A percentile compares a stretch with the other conserved stretches of the same genome.
Conservation (phyloP, 2,329 filamentous ascomycete genomes). For the Hirsutella thompsonii region DNA sequence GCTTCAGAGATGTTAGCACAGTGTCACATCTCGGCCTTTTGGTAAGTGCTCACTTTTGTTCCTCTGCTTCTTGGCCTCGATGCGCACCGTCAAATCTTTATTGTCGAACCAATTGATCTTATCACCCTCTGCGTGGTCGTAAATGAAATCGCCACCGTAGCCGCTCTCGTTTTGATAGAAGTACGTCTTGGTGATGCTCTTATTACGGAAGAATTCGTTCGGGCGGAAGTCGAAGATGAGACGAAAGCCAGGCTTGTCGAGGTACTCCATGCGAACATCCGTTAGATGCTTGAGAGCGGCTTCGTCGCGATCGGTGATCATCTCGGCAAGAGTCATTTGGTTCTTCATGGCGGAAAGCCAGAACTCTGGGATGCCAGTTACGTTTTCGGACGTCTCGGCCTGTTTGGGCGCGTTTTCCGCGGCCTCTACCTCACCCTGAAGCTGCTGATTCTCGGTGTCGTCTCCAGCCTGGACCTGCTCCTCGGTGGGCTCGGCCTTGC, state of each 20-base stretch:
- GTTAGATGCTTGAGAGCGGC: conserved; percentile 77
- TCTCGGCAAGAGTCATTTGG: conserved; percentile 90
- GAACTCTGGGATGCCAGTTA: conserved; percentile 91
- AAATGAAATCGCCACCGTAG: conserved; percentile 98
- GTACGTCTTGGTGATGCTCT: conserved; percentile 94
- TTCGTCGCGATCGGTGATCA: conserved; percentile 97
- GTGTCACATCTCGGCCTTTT: not conserved
- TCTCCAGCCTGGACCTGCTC: conserved; percentile 77
- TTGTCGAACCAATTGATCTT: conserved; percentile 94
- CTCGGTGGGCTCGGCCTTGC: conserved; percentile 70
- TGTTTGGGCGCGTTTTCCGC: conserved; percentile 43
- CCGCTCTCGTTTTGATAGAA: conserved; percentile 98
- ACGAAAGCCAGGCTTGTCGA: conserved; percentile 94
- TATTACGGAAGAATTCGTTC: conserved; percentile 97
- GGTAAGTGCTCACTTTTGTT: conserved; percentile 70
- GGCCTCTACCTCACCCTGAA: conserved; percentile 49
- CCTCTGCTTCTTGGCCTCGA: conserved; percentile 99
- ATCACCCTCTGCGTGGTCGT: conserved; percentile 95
- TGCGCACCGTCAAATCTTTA: conserved; percentile 84
- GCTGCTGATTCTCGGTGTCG: conserved; percentile 59
- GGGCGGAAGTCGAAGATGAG: conserved; percentile 94
- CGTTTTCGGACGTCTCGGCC: conserved; percentile 38
- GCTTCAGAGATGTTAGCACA: conserved; percentile 37
- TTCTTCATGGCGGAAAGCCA: conserved; percentile 99
- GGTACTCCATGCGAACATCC: conserved; percentile 98